These are phyloP conservation scores for Fusarium sp. DNA, from an alignment of 2,329 filamentous ascomycete species.

Conservation along the genomic window DNA sequence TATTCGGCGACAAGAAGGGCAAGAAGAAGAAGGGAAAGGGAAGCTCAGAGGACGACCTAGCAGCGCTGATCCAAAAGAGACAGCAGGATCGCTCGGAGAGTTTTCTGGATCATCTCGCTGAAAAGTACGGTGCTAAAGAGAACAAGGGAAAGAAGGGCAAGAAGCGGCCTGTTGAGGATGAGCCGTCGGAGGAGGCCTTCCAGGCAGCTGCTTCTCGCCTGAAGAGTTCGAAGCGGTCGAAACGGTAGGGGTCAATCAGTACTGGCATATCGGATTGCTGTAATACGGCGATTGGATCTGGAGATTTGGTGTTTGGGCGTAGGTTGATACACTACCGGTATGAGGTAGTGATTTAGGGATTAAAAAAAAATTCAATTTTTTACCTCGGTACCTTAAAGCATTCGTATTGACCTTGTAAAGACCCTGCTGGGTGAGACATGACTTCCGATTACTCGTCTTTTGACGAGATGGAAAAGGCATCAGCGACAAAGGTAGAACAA, in stretches of 20 bases:
- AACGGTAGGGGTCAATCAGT: slow-evolving; percentile 15
- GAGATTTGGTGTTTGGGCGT: slow-evolving; percentile 17
- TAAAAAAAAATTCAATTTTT: not conserved
- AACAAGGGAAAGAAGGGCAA: slow-evolving; percentile 64
- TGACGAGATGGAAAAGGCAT: not conserved
- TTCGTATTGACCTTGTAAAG: not conserved
- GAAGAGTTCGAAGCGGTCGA: slow-evolving; percentile 46
- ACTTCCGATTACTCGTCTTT: not conserved
- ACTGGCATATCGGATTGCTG: not conserved
- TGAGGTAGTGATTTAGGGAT: not conserved
- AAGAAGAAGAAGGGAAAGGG: slow-evolving; percentile 56
- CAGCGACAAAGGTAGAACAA: not conserved
- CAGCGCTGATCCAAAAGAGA: slow-evolving; percentile 79
- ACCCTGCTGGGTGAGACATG: not conserved
- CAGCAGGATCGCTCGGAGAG: slow-evolving; percentile 70
- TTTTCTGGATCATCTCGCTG: slow-evolving; percentile 80
- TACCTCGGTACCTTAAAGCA: not conserved
- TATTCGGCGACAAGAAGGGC: slow-evolving; percentile 69
- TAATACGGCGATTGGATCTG: slow-evolving; percentile 2
- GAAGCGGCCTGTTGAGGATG: slow-evolving; percentile 69
- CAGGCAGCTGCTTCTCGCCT: slow-evolving; percentile 67
- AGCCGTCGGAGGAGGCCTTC: slow-evolving; percentile 72
- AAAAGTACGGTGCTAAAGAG: slow-evolving; percentile 73
- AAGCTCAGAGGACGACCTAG: slow-evolving; percentile 67
- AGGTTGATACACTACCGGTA: not conserved